Evolutionary conservation across 1,284 basidiomycete species (phyloP).

Genomic region (Heliocybe sulcata): DNA sequence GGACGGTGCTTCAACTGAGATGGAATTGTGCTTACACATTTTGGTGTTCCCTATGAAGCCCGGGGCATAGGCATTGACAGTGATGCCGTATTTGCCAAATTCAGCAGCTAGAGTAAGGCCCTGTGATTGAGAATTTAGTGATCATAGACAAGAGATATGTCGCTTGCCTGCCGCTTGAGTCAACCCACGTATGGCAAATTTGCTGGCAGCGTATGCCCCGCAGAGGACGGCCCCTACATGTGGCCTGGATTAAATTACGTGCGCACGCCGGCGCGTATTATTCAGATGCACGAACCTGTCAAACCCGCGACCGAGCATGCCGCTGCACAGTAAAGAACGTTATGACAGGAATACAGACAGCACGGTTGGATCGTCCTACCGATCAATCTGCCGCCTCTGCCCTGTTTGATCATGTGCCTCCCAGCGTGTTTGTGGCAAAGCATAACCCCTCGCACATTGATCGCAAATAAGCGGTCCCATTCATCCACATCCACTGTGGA

Average conservation of each 20-base stretch:
- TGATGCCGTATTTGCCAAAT: slow-evolving; percentile 26
- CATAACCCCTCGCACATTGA: slow-evolving; percentile 14
- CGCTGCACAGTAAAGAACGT: slow-evolving; percentile 2
- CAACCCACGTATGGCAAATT: slow-evolving; percentile 25
- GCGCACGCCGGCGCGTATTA: background rate
- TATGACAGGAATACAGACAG: background rate
- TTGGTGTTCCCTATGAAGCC: slow-evolving; percentile 20
- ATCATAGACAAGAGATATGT: slow-evolving; percentile 2
- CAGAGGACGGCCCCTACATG: slow-evolving; percentile 9
- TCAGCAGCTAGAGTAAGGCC: slow-evolving; percentile 19
- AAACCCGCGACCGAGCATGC: slow-evolving; percentile 11
- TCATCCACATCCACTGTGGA: slow-evolving; percentile 7
- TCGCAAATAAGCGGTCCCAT: slow-evolving; percentile 8
- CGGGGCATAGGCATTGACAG: slow-evolving; percentile 32
- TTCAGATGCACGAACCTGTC: slow-evolving; percentile 2
- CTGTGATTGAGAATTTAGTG: background rate
- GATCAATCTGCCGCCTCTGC: slow-evolving; percentile 20
- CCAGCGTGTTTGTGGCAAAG: slow-evolving; percentile 22
- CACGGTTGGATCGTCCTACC: slow-evolving; percentile 9
- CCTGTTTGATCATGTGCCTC: slow-evolving; percentile 22
- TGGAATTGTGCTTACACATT: slow-evolving; percentile 13
- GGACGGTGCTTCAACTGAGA: background rate
- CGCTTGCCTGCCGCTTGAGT: slow-evolving; percentile 25
- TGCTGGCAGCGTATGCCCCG: slow-evolving; percentile 20
- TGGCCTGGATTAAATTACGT: slow-evolving; percentile 5